phyloP scores from a whole-genome alignment of 345 rosid species.

The Clarkia xantiana region DNA sequence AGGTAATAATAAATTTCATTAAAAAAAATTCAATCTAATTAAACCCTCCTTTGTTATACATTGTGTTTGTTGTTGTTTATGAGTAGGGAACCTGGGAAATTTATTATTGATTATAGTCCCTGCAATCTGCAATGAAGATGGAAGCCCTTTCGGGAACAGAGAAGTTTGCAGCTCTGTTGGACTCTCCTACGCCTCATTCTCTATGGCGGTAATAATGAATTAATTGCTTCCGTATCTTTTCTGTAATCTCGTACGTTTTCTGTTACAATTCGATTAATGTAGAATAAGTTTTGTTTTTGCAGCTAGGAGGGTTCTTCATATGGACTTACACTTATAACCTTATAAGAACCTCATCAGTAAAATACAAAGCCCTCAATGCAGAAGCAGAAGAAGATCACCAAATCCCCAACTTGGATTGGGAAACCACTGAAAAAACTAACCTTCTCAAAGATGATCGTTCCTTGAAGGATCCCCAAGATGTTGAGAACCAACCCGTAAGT shows the following conservation, averaged over 20 bases:
- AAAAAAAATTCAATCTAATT: no score
- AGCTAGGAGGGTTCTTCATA: constrained; percentile 91
- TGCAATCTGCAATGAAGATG: constrained; percentile 66
- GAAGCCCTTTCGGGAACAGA: constrained; percentile 56
- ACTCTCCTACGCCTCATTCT: constrained; percentile 83
- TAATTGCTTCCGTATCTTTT: no score
- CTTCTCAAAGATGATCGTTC: constrained; percentile 34
- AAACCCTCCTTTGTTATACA: no score
- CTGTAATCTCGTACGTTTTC: no score
- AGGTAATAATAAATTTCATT: no score
- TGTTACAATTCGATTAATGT: no score
- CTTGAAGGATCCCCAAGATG: constrained; percentile 17
- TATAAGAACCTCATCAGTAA: constrained; percentile 37
- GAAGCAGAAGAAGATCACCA: constrained; percentile 12
- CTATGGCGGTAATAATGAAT: constrained; percentile 83
- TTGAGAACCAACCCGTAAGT: constrained; percentile 26
- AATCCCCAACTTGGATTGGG: constrained; percentile 46
- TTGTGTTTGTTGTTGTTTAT: constrained; percentile 1
- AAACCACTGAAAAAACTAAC: constrained; percentile 26
- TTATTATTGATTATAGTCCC: constrained; percentile 69
- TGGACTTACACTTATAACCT: constrained; percentile 74
- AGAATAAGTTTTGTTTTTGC: no score
- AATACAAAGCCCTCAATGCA: constrained; percentile 27
- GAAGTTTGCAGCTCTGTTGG: constrained; percentile 43
- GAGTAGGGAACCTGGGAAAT: constrained; percentile 91